Evolutionary conservation across 2,329 filamentous ascomycete species (phyloP).

Genomic region (Fusarium guadeloupense): DNA sequence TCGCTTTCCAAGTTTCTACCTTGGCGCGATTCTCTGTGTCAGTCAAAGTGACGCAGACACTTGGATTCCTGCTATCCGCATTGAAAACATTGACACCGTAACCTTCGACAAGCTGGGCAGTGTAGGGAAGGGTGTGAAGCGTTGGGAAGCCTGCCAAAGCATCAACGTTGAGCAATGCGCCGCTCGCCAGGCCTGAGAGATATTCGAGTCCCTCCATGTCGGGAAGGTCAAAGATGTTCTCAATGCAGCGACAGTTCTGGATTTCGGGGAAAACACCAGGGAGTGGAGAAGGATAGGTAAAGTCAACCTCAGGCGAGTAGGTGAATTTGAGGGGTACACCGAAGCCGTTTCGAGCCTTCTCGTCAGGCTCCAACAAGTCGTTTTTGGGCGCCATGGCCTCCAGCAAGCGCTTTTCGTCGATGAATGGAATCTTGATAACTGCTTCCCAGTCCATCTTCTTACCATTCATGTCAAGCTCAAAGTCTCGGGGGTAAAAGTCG

Average conservation of each 20-base stretch:
- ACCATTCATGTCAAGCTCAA: slow-evolving; percentile 98
- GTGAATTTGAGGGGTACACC: slow-evolving; percentile 94
- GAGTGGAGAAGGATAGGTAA: slow-evolving; percentile 86
- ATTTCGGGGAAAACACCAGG: slow-evolving; percentile 92
- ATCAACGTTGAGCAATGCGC: slow-evolving; percentile 80
- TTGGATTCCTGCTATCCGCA: slow-evolving; percentile 94
- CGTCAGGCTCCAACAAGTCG: slow-evolving; percentile 76
- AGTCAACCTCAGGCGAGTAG: slow-evolving; percentile 80
- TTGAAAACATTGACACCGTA: slow-evolving; percentile 96
- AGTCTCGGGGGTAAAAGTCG: slow-evolving; percentile 97
- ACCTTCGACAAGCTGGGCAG: slow-evolving; percentile 73
- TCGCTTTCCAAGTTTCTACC: slow-evolving; percentile 76
- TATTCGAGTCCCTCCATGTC: slow-evolving; percentile 90
- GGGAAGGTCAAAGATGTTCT: slow-evolving; percentile 96
- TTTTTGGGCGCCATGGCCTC: slow-evolving; percentile 88
- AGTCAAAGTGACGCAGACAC: slow-evolving; percentile 87
- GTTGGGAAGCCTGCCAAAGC: slow-evolving; percentile 96
- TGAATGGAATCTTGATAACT: slow-evolving; percentile 98
- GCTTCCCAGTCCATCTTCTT: slow-evolving; percentile 99
- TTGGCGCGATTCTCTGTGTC: slow-evolving; percentile 77
- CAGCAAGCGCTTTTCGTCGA: slow-evolving; percentile 88
- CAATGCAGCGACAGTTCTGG: slow-evolving; percentile 85
- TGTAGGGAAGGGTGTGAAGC: slow-evolving; percentile 84
- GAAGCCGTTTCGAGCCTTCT: slow-evolving; percentile 87
- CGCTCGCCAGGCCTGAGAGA: slow-evolving; percentile 83